Percentiles rank a stretch among this genome's conserved stretches.
Evolutionary conservation across 306 rosid species (phyloP).

Genomic region (Rosa multiflora): DNA sequence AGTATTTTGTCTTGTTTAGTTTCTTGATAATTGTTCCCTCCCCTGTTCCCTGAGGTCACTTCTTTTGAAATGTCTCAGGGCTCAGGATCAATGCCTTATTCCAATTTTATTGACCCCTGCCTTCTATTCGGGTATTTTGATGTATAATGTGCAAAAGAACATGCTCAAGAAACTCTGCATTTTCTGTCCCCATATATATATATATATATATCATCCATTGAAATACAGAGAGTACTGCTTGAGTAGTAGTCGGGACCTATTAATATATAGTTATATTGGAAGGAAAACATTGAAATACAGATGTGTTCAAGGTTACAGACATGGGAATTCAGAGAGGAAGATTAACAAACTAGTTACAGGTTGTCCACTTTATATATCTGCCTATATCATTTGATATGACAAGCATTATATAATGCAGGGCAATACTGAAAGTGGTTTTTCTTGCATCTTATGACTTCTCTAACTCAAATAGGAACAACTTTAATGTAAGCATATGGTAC

Average conservation of each 20-base stretch:
- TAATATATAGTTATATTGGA: too few species aligned
- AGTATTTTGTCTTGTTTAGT: slow-evolving; percentile 17
- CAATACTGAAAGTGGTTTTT: slow-evolving; percentile 19
- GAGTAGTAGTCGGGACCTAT: too few species aligned
- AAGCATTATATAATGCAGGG: not conserved
- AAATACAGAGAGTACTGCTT: too few species aligned
- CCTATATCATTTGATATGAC: slow-evolving; percentile 3
- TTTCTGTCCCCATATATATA: slow-evolving; percentile 40
- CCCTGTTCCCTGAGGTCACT: not conserved
- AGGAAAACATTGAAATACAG: too few species aligned
- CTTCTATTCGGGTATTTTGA: slow-evolving; percentile 59
- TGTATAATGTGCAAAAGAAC: slow-evolving; percentile 60
- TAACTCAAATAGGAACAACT: slow-evolving; percentile 52
- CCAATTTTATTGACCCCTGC: slow-evolving; percentile 81
- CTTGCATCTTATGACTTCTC: slow-evolving; percentile 78
- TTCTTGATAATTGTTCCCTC: slow-evolving; percentile 8
- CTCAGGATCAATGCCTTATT: slow-evolving; percentile 46
- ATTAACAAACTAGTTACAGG: slow-evolving; percentile 79
- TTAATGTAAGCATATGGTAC: slow-evolving; percentile 82
- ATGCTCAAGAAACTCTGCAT: slow-evolving; percentile 53
- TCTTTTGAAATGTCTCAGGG: slow-evolving; percentile 58
- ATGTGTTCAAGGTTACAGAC: too few species aligned
- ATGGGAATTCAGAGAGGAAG: too few species aligned
- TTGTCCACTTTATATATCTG: slow-evolving; percentile 26
- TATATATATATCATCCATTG: too few species aligned